A percentile compares a stretch with the other conserved stretches of the same genome.
These are phyloP conservation scores for Trichosanthes cucumerina DNA, from an alignment of 306 rosid species.

Conservation along the genomic window DNA sequence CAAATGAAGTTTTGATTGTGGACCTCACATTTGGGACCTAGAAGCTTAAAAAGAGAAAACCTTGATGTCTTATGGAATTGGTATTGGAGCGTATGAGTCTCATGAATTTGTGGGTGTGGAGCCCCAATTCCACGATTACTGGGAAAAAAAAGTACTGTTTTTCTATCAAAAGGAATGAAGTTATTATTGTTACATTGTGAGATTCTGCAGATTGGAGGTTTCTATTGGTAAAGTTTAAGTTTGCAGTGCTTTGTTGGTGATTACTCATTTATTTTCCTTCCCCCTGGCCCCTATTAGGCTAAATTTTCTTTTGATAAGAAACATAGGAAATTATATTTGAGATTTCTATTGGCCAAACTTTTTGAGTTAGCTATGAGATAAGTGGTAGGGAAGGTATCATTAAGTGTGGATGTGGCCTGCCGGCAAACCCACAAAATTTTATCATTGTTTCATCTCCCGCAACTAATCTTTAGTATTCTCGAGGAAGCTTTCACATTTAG, in stretches of 20 bases:
- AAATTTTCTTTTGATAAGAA: background rate
- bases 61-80: background rate
- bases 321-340: background rate
- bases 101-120: background rate
- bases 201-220: background rate
- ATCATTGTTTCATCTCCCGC: background rate
- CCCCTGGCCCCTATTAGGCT: background rate
- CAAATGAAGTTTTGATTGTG: background rate
- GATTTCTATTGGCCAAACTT: background rate
- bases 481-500: background rate
- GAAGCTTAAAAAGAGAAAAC: background rate
- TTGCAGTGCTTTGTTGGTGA: background rate
- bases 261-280: background rate
- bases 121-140: background rate
- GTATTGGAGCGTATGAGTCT: background rate
- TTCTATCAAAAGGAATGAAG: background rate
- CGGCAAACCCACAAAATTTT: background rate
- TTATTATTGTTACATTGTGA: background rate
- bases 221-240: background rate
- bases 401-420: background rate
- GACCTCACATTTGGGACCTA: background rate
- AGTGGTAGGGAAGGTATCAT: background rate
- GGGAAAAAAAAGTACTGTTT: background rate
- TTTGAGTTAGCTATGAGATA: background rate
- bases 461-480: background rate